A percentile compares a stretch with the other conserved stretches of the same genome.
These are phyloP conservation scores for Ascomycota sp. DNA, from an alignment of 2,329 filamentous ascomycete species.

Conservation along the genomic window DNA sequence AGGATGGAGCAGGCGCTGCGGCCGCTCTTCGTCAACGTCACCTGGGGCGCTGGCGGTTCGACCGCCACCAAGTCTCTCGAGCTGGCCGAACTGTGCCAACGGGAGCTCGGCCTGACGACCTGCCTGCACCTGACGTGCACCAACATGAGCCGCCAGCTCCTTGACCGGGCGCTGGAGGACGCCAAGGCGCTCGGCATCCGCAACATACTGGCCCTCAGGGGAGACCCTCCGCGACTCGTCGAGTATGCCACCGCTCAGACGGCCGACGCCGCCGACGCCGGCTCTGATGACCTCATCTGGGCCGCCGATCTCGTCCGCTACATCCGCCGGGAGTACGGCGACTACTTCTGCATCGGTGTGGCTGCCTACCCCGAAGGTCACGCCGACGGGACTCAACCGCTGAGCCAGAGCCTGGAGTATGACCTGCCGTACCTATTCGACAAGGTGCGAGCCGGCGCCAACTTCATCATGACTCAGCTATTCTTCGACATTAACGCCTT, in stretches of 20 bases:
- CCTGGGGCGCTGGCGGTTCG: constrained; percentile 90
- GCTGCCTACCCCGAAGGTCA: constrained; percentile 93
- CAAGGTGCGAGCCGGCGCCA: constrained; percentile 77
- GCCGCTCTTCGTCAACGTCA: constrained; percentile 90
- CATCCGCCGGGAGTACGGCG: constrained; percentile 66
- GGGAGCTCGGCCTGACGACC: constrained; percentile 78
- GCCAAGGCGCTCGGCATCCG: constrained; percentile 79
- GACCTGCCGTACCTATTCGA: constrained; percentile 81
- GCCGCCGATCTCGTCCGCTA: constrained; percentile 79
- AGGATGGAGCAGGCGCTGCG: constrained; percentile 85
- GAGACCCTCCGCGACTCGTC: constrained; percentile 73
- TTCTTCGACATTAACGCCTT: constrained; percentile 86
- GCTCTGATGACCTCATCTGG: constrained; percentile 66
- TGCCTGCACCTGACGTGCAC: constrained; percentile 94
- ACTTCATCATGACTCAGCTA: constrained; percentile 97
- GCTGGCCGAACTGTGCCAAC: constrained; percentile 84
- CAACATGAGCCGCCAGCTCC: constrained; percentile 74
- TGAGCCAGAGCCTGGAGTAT: constrained; percentile 46
- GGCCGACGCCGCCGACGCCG: constrained; percentile 29
- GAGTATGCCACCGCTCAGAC: constrained; percentile 55
- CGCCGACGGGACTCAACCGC: constrained; percentile 70
- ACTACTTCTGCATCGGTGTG: constrained; percentile 93
- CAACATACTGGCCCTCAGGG: constrained; percentile 81
- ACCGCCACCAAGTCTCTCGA: constrained; percentile 83
- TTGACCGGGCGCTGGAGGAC: constrained; percentile 79